Evolutionary conservation across 306 rosid species (phyloP), one percentile per base, ranked within the genome.

Genomic region (Trifolium subterraneum): DNA sequence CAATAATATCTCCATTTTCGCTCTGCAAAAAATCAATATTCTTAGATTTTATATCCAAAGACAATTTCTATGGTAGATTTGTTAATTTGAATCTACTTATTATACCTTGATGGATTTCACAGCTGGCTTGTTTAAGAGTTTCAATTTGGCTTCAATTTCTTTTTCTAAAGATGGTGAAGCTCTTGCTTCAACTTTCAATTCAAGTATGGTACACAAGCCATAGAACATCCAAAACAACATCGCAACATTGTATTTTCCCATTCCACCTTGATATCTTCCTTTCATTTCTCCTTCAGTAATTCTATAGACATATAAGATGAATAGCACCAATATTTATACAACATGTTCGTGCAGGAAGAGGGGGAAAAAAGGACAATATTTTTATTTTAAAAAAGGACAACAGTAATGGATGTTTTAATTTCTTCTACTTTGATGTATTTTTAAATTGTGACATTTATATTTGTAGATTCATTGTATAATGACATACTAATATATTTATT

Each of bases 71-170:
- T 4, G 31, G 31, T 27, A 27, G 31, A 25, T 25, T 25, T 25
- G 29, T 25, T 25, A 2, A 25, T 25, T 25, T 25, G 29, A 25
- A 25, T 25, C 3, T 25, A 25, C 29, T 25, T 25, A 25, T n/a
- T n/a, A n/a, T 29, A 89, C 92, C 86, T 78, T 62, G 33, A 87
- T 85, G 18, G 72, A 78, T 86, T 82, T 89, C 5, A 80, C 70
- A 0, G 89, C 84, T 5, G 83, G 85, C 68, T 82, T 84, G 74
- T 86, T 86, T 68, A 86, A 81, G 56, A 73, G 89, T 80, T 86
- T 86, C 76, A 86, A 65, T 74, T 65, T 84, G 44, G 71, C 67
- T 41, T 84, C 52, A 1, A 85, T 71, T 22, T 81, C 72, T 23
- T 10, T 42, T 55, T 79, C 64, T 22, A 29, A 65, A 55, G 22